Base-by-base conservation (phyloP, 345 rosid genomes). In the Litchi chinensis region DNA sequence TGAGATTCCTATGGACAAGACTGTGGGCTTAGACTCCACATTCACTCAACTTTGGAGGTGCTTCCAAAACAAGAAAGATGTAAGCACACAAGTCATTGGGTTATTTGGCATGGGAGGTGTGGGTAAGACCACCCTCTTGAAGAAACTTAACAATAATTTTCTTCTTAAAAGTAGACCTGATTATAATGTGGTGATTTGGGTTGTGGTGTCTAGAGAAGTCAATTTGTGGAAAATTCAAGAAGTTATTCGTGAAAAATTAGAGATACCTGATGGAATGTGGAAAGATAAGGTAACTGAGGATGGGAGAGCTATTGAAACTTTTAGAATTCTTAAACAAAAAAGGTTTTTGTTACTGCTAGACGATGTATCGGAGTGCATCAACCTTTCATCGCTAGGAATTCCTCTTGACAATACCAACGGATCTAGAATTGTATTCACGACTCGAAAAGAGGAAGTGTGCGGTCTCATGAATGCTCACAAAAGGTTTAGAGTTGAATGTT, bases 401-500 rank as follows among this genome's bases (percentile, higher is more conserved):
- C 79, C 88, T 43, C 39, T 63, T 9, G n/a, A 52, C 24, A 8
- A 8, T 11, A 24, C 3, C 9, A 79, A 78, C 40, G 43, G 67
- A 5, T 78, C 74, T 9, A 81, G 66, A 56, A 19, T 86, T 8
- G 37, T 84, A 41, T 71, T 87, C 63, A 71, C 86, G 0, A 81
- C 86, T 64, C 54, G 85, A 1, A 77, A 71, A 0, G 68, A 75
- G 77, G 65, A 79, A 26, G 73, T 87, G 2, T 87, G 88, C 28
- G 28, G 72, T 1, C n/a, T 6, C 4, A 81, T 87, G 88, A 72
- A 37, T 6, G 82, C 82, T 50, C 40, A 57, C 0, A 79, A 65
- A 41, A 80, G 32, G 15, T 52, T 83, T 9, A 21, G 62, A 57
- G 77, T 83, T 4, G 54, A 21, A 3, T 13, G 77, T 65, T 75